phyloP scores from a whole-genome alignment of 2,329 filamentous ascomycete species.

The Mycosphaerella sp. region DNA sequence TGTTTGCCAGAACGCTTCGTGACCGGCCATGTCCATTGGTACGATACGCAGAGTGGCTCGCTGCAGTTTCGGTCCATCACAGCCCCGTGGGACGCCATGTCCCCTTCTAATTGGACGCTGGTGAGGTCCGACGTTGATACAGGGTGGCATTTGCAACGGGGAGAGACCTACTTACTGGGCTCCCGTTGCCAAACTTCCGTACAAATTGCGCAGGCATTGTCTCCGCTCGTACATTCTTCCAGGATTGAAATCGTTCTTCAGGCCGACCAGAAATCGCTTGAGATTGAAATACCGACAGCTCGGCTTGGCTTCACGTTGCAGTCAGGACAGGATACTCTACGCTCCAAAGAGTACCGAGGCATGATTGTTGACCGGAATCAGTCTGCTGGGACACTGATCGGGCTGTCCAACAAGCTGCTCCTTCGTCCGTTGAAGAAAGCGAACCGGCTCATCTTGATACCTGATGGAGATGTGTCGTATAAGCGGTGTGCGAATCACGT shows the following conservation, averaged over 20 bases:
- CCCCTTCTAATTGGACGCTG: slow-evolving; percentile 14
- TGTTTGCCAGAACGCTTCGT: slow-evolving; percentile 51
- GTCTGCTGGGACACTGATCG: slow-evolving; percentile 54
- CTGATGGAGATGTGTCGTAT: slow-evolving; percentile 31
- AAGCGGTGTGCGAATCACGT: slow-evolving; percentile 42
- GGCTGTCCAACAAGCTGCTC: slow-evolving; percentile 53
- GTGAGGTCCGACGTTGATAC: slow-evolving; percentile 28
- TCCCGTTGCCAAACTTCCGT: no score
- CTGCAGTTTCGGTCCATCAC: slow-evolving; percentile 47
- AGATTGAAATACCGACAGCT: slow-evolving; percentile 22
- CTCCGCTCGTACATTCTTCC: slow-evolving; percentile 12
- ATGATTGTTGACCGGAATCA: slow-evolving; percentile 45
- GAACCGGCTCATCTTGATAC: slow-evolving; percentile 47
- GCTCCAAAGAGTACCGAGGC: slow-evolving; percentile 6
- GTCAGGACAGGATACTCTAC: neutral
- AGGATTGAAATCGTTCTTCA: slow-evolving; percentile 18
- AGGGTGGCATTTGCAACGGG: slow-evolving; percentile 32
- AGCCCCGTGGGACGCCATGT: slow-evolving; percentile 18
- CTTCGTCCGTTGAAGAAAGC: slow-evolving; percentile 32
- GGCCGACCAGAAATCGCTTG: neutral
- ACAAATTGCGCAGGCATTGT: slow-evolving; percentile 44
- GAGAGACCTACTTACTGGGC: no score
- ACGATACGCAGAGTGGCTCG: slow-evolving; percentile 42
- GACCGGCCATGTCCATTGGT: slow-evolving; percentile 53
- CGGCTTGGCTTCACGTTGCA: slow-evolving; percentile 21